A percentile compares a stretch with the other conserved stretches of the same genome.
Evolutionary conservation across 306 rosid species (phyloP).

Genomic region (Rosa rugosa): DNA sequence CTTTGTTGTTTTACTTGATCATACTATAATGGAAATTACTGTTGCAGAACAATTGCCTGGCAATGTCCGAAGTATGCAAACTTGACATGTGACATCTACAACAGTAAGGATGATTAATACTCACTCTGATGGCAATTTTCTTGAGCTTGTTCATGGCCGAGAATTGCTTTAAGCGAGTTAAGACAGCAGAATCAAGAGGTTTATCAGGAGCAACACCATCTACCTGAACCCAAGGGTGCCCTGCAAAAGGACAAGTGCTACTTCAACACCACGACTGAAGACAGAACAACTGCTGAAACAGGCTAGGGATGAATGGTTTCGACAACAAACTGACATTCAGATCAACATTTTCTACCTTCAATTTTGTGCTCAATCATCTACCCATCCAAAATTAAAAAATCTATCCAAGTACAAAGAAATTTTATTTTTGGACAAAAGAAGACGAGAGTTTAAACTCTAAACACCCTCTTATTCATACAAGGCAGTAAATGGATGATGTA

Average conservation of each 20-base stretch:
- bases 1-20: slow-evolving; percentile 11
- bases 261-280: slow-evolving; percentile 20
- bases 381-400: neutral
- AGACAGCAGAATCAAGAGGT: slow-evolving; percentile 91
- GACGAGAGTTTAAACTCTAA: neutral
- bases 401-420: neutral
- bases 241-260: slow-evolving; percentile 44
- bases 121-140: slow-evolving; percentile 89
- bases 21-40: neutral
- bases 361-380: slow-evolving; percentile 1
- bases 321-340: neutral
- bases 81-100: slow-evolving; percentile 5
- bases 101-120: slow-evolving; percentile 32
- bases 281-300: slow-evolving; percentile 15
- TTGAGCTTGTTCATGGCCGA: slow-evolving; percentile 89
- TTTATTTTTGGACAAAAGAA: neutral
- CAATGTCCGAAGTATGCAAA: neutral
- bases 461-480: neutral
- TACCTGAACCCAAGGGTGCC: slow-evolving; percentile 91
- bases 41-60: neutral
- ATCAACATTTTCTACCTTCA: slow-evolving; percentile 3
- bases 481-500: neutral
- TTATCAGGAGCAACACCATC: slow-evolving; percentile 84
- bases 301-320: slow-evolving; percentile 1
- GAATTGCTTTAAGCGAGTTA: slow-evolving; percentile 91